Evolutionary conservation across 495 filamentous ascomycete species (phyloP).

Genomic region (Diplogelasinospora grovesii): DNA sequence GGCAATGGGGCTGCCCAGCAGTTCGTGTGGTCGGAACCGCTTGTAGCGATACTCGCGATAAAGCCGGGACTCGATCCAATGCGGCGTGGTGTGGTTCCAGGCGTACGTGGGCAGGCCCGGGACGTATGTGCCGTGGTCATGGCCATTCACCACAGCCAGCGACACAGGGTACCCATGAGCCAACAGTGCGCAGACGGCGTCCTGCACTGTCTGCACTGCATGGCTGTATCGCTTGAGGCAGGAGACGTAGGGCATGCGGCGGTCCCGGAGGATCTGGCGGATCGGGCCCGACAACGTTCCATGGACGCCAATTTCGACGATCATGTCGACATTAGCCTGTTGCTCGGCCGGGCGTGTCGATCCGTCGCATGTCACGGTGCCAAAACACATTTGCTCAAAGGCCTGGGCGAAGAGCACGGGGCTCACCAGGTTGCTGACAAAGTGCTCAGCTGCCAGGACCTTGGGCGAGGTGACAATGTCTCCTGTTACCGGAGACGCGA

Average conservation of each 20-base stretch:
- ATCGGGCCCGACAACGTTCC: slow-evolving; percentile 44
- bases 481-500: no score
- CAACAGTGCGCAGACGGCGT: slow-evolving; percentile 26
- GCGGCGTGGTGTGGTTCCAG: slow-evolving; percentile 33
- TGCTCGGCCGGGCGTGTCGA: no score
- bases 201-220: slow-evolving; percentile 18
- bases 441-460: slow-evolving; percentile 26
- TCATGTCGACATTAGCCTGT: slow-evolving; percentile 21
- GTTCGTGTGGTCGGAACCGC: slow-evolving; percentile 28
- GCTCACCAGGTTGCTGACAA: slow-evolving; percentile 16
- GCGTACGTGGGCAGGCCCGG: slow-evolving; percentile 31
- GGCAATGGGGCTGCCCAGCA: slow-evolving; percentile 40
- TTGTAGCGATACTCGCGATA: slow-evolving; percentile 38
- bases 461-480: no score
- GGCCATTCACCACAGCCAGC: slow-evolving; percentile 18
- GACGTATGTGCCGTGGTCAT: slow-evolving; percentile 31
- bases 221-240: slow-evolving; percentile 20
- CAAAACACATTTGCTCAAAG: no score
- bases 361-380: no score
- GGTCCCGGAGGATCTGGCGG: slow-evolving; percentile 29
- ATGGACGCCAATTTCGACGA: slow-evolving; percentile 55
- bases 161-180: slow-evolving; percentile 24
- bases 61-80: slow-evolving; percentile 36
- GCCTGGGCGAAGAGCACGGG: slow-evolving; percentile 40
- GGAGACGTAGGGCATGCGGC: slow-evolving; percentile 27